A percentile compares a stretch with the other conserved stretches of the same genome.
Conservation (phyloP, 1,284 basidiomycete species). For the Ceratobasidium sp. region DNA sequence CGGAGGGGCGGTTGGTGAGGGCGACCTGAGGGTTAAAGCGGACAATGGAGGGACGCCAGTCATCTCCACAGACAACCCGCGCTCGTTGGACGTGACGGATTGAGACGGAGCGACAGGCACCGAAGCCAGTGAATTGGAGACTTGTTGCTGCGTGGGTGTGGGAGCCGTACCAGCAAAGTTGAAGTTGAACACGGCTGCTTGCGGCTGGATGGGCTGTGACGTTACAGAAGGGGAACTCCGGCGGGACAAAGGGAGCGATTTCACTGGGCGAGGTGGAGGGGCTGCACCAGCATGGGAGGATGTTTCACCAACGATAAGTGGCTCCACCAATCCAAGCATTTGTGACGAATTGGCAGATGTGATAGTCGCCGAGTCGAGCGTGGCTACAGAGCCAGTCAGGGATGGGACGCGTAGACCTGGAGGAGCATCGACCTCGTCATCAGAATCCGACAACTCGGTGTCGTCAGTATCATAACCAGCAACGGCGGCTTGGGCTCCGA, state of each 20-base stretch:
- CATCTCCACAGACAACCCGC: slow-evolving; percentile 22
- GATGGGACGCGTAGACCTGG: slow-evolving; percentile 20
- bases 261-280: slow-evolving; percentile 5
- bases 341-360: background rate
- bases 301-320: background rate
- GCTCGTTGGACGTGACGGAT: slow-evolving; percentile 23
- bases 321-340: background rate
- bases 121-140: background rate
- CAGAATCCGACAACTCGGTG: slow-evolving; percentile 15
- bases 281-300: background rate
- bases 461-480: slow-evolving; percentile 13
- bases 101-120: background rate
- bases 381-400: background rate
- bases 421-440: slow-evolving; percentile 2
- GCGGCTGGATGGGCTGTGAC: background rate
- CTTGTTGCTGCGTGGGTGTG: background rate
- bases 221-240: background rate
- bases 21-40: background rate
- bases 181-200: background rate
- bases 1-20: background rate
- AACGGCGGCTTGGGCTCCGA: background rate
- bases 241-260: slow-evolving; percentile 7
- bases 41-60: background rate
- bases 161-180: background rate
- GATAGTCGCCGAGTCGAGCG: background rate